These are phyloP conservation scores for Fraxinus greggii DNA, from an alignment of 305 asterid genomes.

Conservation along the genomic window DNA sequence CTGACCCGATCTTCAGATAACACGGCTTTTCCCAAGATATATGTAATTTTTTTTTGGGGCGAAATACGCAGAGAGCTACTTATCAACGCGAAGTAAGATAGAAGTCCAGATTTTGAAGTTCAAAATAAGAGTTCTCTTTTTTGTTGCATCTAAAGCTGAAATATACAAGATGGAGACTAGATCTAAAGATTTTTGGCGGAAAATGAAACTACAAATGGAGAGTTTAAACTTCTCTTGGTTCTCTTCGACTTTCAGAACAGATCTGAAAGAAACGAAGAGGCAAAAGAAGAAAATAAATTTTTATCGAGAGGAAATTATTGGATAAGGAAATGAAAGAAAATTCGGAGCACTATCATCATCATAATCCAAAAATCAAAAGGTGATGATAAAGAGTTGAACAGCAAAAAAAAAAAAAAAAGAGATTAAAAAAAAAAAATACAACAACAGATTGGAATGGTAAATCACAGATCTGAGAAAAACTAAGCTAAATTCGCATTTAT, in stretches of 20 bases:
- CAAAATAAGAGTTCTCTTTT: not conserved
- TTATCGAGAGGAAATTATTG: constrained; percentile 9
- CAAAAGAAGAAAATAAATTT: not conserved
- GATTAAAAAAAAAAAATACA: constrained; percentile 21
- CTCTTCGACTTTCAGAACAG: constrained; percentile 17
- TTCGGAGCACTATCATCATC: constrained; percentile 35
- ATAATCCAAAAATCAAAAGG: constrained; percentile 25
- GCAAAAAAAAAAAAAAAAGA: constrained; percentile 4
- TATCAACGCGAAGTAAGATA: not conserved
- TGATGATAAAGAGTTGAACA: constrained; percentile 27
- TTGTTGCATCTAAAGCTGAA: constrained; percentile 3
- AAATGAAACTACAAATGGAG: constrained; percentile 4
- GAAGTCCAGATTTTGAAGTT: not conserved
- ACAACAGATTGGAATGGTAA: constrained; percentile 21
- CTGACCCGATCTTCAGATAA: not conserved
- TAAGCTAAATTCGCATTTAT: not conserved
- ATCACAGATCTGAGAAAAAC: constrained; percentile 25
- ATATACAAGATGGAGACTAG: not conserved
- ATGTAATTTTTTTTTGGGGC: not conserved
- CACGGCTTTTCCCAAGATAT: not conserved
- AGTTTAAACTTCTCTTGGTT: not conserved
- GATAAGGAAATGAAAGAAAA: constrained; percentile 29
- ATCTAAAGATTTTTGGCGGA: not conserved
- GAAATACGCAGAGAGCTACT: not conserved
- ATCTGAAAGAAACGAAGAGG: constrained; percentile 17